Conservation (phyloP, 2,329 filamentous ascomycete species). For the Lachnellula cervina region DNA sequence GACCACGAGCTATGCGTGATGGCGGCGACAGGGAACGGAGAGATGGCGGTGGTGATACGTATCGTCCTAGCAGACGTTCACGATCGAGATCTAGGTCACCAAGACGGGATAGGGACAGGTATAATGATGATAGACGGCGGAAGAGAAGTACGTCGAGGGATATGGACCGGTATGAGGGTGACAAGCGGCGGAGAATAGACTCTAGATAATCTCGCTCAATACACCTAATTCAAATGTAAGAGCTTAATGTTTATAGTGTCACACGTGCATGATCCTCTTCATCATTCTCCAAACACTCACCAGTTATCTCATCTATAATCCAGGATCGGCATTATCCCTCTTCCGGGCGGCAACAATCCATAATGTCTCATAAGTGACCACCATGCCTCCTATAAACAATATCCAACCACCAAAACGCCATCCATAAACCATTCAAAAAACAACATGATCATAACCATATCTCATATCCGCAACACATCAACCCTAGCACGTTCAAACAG, state of each 20-base stretch:
- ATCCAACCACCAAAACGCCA: slow-evolving; percentile 2
- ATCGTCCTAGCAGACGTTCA: slow-evolving; percentile 28
- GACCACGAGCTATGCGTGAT: slow-evolving; percentile 26
- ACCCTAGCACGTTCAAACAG: slow-evolving; percentile 80
- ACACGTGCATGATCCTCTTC: too few species aligned
- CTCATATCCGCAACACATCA: slow-evolving; percentile 74
- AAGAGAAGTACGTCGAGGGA: slow-evolving; percentile 56
- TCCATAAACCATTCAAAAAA: neutral
- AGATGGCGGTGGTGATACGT: slow-evolving; percentile 30
- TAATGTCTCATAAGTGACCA: too few species aligned
- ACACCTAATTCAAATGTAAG: neutral
- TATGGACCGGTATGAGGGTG: slow-evolving; percentile 47
- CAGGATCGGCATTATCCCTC: too few species aligned
- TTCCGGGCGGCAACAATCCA: too few species aligned
- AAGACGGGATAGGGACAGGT: slow-evolving; percentile 37
- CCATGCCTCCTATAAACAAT: neutral
- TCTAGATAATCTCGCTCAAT: slow-evolving; percentile 18
- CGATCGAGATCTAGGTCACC: slow-evolving; percentile 51
- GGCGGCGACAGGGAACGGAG: slow-evolving; percentile 30
- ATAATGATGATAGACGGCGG: slow-evolving; percentile 44
- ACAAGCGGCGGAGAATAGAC: slow-evolving; percentile 57
- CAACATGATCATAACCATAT: neutral
- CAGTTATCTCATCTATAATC: too few species aligned
- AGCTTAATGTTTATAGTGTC: too few species aligned
- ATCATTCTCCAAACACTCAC: too few species aligned